Base-by-base conservation (phyloP, 495 filamentous ascomycete genomes). In the Penicillium turbatum region DNA sequence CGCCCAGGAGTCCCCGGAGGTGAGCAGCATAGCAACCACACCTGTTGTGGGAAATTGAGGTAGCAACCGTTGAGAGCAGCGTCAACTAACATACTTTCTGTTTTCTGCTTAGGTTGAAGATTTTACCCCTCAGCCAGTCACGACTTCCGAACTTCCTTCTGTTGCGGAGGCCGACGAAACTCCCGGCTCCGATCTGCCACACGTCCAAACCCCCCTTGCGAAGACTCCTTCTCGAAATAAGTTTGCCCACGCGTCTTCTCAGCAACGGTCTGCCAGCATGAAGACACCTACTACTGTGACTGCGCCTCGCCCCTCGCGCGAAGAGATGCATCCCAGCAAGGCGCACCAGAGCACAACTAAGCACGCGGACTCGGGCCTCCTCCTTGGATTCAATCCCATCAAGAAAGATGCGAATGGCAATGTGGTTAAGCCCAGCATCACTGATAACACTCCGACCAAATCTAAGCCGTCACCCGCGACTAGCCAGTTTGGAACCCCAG, bases 291-390 rank as follows among this genome's bases (percentile, higher is more conserved):
- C 71, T 13, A 75, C 67, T 11, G 56, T 43, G 11, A 55, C 61
- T 19, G 53, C 65, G 15, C 39, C 68, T 19, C 69, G 73, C 51
- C 82, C 85, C 5, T 69, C 84, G 39, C 74, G 73, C 48, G 79
- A 82, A 31, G 86, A 89, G 62, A 90, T 90, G 86, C 88, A 91
- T 62, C 88, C 88, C 35, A 87, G 82, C 78, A 86, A 86, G 64
- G 81, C 77, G 29, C 86, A 87, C 45, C 74, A 79, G 29, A 90
- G 83, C 59, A 90, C 85, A 54, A 80, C 79, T n/a, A 82, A 82
- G 53, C 73, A 85, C 31, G 79, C 79, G 5, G 86, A 87, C 40
- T 84, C 85, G 0, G 86, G 80, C 17, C 65, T 88, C 39, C 74
- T 85, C 36, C 71, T 88, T 43, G 86, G 86, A 4, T 88, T 89